Evolutionary conservation across 2,329 filamentous ascomycete species (phyloP), one percentile per base, ranked within the genome.

Genomic region (Aspergillus chevalieri): DNA sequence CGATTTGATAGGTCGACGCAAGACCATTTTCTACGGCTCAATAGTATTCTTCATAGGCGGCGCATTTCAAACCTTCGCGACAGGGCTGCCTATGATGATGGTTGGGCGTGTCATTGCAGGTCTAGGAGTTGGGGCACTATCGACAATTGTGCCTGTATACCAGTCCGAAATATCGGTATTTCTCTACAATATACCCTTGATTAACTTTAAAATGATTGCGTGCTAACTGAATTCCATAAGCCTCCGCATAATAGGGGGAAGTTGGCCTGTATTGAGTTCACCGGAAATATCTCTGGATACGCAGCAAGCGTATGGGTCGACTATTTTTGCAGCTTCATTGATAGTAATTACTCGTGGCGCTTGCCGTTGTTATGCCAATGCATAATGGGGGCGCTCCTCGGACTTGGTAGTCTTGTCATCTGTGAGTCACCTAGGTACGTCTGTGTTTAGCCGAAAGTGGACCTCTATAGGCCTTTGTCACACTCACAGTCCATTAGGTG

Each of bases 231-330:
- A 26, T n/a, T 46, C 17, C 38, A 47, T 22, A 46, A 68, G 65
- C 93, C 93, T 44, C 90, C 93, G 4, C 93, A 98, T 65, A 97
- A 95, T 70, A 82, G 93, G 62, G 93, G 93, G 55, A 94, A 93
- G 72, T 79, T 98, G 53, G 93, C 92, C 21, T 97, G 93, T 69
- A 97, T 98, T 58, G 93, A 98, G 69, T 98, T 97, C 65, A 92
- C 92, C 0, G 93, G 93, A 47, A 98, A 98, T 71, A 95, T 98
- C 55, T 85, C 89, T 53, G 93, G 93, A 28, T 98, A 98, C 67
- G 86, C 92, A 48, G 90, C 89, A 47, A 97, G 92, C 60, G 92
- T 97, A 19, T 98, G 93, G 93, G 92, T 97, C 24, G 93, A 98
- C 70, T 98, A 97, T 72, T 92, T 93, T 62, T 96, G 91, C 71